phyloP scores from a whole-genome alignment of 2,329 filamentous ascomycete species.

The Orbilia ellipsospora region DNA sequence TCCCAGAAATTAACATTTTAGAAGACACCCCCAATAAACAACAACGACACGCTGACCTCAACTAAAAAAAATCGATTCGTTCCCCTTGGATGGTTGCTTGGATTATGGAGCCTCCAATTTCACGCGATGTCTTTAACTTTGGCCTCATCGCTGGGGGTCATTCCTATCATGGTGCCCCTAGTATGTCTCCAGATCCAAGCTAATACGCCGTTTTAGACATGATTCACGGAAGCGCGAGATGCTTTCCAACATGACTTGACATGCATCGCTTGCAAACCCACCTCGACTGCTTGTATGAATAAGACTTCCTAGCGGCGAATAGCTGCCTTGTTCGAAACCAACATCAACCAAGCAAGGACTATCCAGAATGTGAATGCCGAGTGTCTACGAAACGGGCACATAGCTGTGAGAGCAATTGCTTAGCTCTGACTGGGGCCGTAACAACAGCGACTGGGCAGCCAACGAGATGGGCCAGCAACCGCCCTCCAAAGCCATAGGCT shows the following conservation, averaged over 20 bases:
- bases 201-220: no score
- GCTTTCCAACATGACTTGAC: no score
- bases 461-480: constrained; percentile 5
- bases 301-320: background rate
- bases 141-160: no score
- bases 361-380: constrained; percentile 5
- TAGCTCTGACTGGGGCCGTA: background rate
- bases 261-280: background rate
- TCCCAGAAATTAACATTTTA: constrained; percentile 15
- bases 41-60: constrained; percentile 3
- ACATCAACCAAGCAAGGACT: background rate
- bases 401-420: background rate
- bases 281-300: background rate
- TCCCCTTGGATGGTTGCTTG: no score
- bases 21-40: background rate
- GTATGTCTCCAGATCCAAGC: no score
- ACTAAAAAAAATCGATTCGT: background rate
- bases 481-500: background rate
- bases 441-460: background rate
- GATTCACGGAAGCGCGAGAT: no score
- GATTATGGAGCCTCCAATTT: no score
- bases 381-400: background rate
- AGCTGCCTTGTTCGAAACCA: constrained; percentile 5
- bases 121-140: no score
- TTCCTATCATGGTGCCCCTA: no score